These are phyloP conservation scores for Avena insularis DNA, from an alignment of 176 grass and related monocot genomes.

Conservation along the genomic window DNA sequence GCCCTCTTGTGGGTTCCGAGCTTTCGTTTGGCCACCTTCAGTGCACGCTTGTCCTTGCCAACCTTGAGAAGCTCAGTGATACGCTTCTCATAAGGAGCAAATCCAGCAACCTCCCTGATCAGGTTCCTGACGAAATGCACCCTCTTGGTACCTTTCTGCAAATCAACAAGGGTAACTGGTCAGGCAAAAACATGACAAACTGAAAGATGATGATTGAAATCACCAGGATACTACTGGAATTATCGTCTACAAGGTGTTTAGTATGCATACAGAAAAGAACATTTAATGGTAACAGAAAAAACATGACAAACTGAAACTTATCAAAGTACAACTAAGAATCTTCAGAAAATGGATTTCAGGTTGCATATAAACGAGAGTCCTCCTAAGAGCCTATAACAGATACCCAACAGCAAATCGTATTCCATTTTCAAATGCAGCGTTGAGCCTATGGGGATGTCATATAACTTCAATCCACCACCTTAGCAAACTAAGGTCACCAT, in stretches of 20 bases:
- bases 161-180: background rate
- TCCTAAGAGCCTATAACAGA: too few relatives aligned
- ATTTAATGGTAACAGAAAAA: background rate
- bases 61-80: constrained; percentile 72
- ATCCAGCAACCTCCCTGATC: constrained; percentile 70
- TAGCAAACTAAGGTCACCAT: background rate
- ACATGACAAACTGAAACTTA: too few relatives aligned
- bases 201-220: background rate
- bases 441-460: background rate
- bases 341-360: background rate
- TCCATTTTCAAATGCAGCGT: background rate
- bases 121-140: constrained; percentile 54
- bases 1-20: constrained; percentile 71
- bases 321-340: background rate
- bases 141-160: constrained; percentile 61
- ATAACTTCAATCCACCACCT: background rate
- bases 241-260: background rate
- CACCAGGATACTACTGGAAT: background rate
- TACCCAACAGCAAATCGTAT: background rate
- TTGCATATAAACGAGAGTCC: background rate
- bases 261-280: background rate
- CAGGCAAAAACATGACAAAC: background rate
- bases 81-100: constrained; percentile 66
- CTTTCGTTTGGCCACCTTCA: constrained; percentile 67
- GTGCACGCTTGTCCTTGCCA: constrained; percentile 66